Evolutionary conservation across 805 yeast species (phyloP).

Genomic region (Debaryomyces tyrocola): DNA sequence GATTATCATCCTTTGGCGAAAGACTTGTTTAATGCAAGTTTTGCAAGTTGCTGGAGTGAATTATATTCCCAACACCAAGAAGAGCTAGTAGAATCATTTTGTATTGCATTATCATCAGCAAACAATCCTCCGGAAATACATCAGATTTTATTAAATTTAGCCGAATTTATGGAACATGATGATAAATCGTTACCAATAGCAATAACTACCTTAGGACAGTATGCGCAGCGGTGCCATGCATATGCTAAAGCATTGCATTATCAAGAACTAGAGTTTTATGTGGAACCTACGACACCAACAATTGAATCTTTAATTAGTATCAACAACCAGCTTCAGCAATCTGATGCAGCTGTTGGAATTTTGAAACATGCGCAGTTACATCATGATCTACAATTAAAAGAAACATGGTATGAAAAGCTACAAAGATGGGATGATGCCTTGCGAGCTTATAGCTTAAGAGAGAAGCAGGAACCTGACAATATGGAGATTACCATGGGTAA

Average conservation of each 20-base stretch:
- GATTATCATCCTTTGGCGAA: conserved; percentile 85
- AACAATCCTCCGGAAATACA: conserved; percentile 95
- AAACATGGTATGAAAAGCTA: conserved; percentile 95
- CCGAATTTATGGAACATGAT: conserved; percentile 97
- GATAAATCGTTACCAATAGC: conserved; percentile 92
- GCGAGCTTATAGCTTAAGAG: conserved; percentile 82
- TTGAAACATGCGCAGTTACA: conserved; percentile 91
- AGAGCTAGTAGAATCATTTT: conserved; percentile 80
- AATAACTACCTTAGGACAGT: conserved; percentile 84
- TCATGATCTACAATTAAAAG: conserved; percentile 87
- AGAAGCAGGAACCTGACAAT: conserved; percentile 59
- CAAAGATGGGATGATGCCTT: conserved; percentile 99
- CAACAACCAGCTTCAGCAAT: conserved; percentile 91
- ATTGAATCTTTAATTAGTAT: conserved; percentile 90
- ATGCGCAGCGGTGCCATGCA: conserved; percentile 94
- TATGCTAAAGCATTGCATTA: conserved; percentile 97
- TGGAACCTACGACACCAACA: conserved; percentile 88
- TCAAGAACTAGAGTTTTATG: conserved; percentile 91
- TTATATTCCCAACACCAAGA: conserved; percentile 86
- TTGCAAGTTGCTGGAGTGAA: conserved; percentile 95
- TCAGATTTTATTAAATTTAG: conserved; percentile 83
- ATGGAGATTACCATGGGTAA: conserved; percentile 95
- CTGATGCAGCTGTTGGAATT: conserved; percentile 97
- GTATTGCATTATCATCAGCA: conserved; percentile 84
- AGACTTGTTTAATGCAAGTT: conserved; percentile 90